These are phyloP conservation scores for Saturnispora gosingensis DNA, from an alignment of 805 yeast species.

Conservation along the genomic window DNA sequence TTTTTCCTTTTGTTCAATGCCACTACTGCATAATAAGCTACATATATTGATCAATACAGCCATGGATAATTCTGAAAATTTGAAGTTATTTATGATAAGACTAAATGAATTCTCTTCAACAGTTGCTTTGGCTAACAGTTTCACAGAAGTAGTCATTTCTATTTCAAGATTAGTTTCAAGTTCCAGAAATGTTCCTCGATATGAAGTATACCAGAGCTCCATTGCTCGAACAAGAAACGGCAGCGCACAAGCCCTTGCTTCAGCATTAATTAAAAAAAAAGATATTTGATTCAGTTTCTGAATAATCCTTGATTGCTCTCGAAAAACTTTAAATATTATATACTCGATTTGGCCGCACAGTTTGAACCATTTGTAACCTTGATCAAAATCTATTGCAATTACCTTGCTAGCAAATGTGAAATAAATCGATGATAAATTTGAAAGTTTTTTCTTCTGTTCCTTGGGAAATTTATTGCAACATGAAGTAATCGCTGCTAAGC, in stretches of 20 bases:
- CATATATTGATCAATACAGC: constrained; percentile 15
- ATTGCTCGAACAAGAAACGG: constrained; percentile 2
- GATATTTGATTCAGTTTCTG: constrained; percentile 7
- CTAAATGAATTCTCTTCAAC: background rate
- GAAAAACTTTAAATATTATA: constrained; percentile 12
- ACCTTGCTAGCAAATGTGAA: constrained; percentile 32
- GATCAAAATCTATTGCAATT: constrained; percentile 9
- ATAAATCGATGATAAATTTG: constrained; percentile 38
- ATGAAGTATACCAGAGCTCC: constrained; percentile 2
- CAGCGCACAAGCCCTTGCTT: background rate
- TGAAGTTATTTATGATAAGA: constrained; percentile 4
- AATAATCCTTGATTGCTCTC: background rate
- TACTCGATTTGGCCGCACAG: constrained; percentile 28
- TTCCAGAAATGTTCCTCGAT: background rate
- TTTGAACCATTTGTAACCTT: constrained; percentile 17
- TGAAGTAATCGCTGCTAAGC: background rate
- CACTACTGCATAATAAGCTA: constrained; percentile 18
- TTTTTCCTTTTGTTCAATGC: constrained; percentile 16
- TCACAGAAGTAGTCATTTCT: constrained; percentile 1
- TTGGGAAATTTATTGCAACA: background rate
- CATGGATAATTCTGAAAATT: constrained; percentile 5
- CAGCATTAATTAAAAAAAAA: background rate
- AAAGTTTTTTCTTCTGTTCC: constrained; percentile 29
- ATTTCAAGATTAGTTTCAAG: background rate
- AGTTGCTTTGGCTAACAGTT: constrained; percentile 6